These are phyloP conservation scores for Trametes punicea DNA, from an alignment of 768 basidiomycete species.

Conservation along the genomic window DNA sequence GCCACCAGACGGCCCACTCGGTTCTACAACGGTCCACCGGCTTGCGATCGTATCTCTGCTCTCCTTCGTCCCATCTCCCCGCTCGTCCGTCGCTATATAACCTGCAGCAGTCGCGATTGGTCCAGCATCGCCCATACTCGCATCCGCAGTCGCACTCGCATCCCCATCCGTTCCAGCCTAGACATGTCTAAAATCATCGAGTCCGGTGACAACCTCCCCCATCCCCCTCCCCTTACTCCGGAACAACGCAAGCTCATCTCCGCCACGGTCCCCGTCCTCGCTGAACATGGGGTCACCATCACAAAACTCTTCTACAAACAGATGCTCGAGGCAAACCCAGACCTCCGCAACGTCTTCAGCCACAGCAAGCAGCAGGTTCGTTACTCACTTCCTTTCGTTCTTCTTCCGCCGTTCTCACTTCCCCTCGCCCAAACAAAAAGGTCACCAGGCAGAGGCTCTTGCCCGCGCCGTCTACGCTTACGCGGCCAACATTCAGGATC, in stretches of 20 bases:
- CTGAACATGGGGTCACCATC: slow-evolving; percentile 22
- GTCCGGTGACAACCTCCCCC: slow-evolving; percentile 15
- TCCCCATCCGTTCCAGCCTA: neutral
- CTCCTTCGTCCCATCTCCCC: no score
- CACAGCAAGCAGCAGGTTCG: slow-evolving; percentile 24
- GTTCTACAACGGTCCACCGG: no score
- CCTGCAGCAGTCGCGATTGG: neutral
- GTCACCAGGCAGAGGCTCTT: slow-evolving; percentile 23
- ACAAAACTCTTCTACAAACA: slow-evolving; percentile 23
- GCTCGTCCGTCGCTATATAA: neutral
- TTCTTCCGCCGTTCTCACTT: neutral
- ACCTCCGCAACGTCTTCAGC: slow-evolving; percentile 25
- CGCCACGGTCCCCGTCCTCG: slow-evolving; percentile 22
- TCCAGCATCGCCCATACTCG: neutral
- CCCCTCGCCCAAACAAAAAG: slow-evolving; percentile 15
- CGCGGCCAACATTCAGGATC: slow-evolving; percentile 25
- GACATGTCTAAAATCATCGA: slow-evolving; percentile 15
- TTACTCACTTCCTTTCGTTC: neutral
- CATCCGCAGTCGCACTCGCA: no score
- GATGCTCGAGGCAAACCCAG: slow-evolving; percentile 22
- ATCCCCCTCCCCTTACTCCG: slow-evolving; percentile 20
- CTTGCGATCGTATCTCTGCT: no score
- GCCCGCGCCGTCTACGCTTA: slow-evolving; percentile 20
- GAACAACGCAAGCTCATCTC: slow-evolving; percentile 25
- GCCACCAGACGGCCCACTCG: neutral